Percentiles rank a stretch among this genome's conserved stretches.
phyloP scores from a whole-genome alignment of 2,329 filamentous ascomycete genomes.

The Fusarium domesticum region DNA sequence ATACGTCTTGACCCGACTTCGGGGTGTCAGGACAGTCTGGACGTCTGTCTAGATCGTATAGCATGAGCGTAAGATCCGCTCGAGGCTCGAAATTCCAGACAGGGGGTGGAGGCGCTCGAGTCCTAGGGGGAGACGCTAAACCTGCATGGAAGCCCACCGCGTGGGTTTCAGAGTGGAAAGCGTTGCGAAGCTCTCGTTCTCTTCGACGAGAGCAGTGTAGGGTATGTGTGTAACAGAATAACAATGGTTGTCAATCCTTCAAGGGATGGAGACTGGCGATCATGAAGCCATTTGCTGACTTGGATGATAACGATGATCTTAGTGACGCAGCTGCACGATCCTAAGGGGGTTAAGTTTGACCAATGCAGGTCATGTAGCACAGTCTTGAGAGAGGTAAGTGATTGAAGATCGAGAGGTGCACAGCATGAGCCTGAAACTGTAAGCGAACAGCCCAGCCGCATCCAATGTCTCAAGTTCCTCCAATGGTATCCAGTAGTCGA shows the following conservation, averaged over 20 bases:
- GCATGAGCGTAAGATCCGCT: neutral
- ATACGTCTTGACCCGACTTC: constrained; percentile 20
- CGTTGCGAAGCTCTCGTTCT: constrained; percentile 3
- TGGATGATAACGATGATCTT: neutral
- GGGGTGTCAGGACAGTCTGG: constrained; percentile 7
- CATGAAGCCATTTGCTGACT: constrained; percentile 3
- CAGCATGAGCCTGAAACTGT: neutral
- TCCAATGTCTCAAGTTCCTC: neutral
- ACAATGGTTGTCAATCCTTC: constrained; percentile 2
- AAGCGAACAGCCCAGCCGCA: neutral
- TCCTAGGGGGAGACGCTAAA: constrained; percentile 25
- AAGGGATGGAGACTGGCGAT: constrained; percentile 6
- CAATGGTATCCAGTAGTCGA: neutral
- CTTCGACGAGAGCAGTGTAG: constrained; percentile 11
- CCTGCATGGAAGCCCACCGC: constrained; percentile 27
- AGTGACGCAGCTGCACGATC: constrained; percentile 14
- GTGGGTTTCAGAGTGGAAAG: constrained; percentile 19
- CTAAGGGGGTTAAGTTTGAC: constrained; percentile 1
- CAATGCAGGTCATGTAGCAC: neutral
- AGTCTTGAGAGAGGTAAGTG: neutral
- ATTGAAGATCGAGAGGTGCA: neutral
- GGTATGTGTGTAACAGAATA: too few species aligned
- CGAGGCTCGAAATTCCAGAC: neutral
- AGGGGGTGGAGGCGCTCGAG: neutral
- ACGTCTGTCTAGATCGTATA: neutral